Base-by-base conservation (phyloP, 2,329 filamentous ascomycete species). In the Teratosphaeria epicoccoides region DNA sequence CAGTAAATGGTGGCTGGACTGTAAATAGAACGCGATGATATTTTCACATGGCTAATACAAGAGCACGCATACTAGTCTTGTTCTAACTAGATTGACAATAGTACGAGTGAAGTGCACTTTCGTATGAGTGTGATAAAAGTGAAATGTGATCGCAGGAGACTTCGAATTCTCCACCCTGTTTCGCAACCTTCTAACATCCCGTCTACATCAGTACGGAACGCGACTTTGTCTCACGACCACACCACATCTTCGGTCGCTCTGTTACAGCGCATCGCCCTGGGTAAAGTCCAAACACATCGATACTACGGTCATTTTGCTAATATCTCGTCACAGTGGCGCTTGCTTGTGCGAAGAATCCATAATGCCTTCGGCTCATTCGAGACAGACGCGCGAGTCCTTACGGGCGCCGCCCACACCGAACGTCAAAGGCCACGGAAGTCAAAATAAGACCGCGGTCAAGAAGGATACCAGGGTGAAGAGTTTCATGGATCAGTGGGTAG, bases 401-500 rank as follows among this genome's bases (percentile, higher is more conserved):
- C 23, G 11, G 25, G n/a, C 6, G 20, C n/a, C 6, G 20, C n/a
- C 29, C 40, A 50, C 24, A 6, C 25, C 17, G 12, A 46, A 46
- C 24, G 24, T 37, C 43, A 26, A 52, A 11, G 45, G n/a, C 37
- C 24, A 23, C n/a, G 20, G 47, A 26, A 52, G 29, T 40, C 50
- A 50, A 40, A 72, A 71, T 63, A 76, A 76, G 68, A 60, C 66
- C 14, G 62, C 66, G 3, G 68, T 63, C 46, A 67, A 61, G 49
- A 61, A 57, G 45, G 63, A 62, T 49, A 58, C 49, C 63, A 61
- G 24, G 68, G 70, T 54, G 68, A 73, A 49, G 58, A 63, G 59
- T 22, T 57, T 58, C 49, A 59, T 62, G 60, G 62, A 63, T 52
- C 54, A 58, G 43, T 69, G 65, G 81, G 67, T 74, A 40, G 82